Evolutionary conservation across 768 basidiomycete genomes (phyloP).

Genomic region (Asterophora parasitica): DNA sequence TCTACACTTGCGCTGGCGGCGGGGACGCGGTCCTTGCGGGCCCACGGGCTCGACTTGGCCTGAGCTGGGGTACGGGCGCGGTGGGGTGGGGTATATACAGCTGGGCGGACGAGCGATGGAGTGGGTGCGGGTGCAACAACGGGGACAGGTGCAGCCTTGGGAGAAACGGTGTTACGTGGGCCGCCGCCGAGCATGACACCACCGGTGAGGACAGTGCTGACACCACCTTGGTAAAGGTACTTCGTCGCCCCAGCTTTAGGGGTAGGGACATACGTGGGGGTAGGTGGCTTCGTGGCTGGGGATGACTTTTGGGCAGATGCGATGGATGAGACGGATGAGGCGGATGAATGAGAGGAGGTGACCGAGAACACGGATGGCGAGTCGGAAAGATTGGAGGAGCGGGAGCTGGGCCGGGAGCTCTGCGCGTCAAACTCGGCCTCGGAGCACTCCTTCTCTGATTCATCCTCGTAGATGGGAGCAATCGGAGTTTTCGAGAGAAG

Average conservation of each 20-base stretch:
- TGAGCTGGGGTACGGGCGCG: not conserved
- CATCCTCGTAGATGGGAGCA: conserved; percentile 1
- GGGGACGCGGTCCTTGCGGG: not conserved
- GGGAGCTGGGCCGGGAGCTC: conserved; percentile 37
- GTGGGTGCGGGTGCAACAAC: not conserved
- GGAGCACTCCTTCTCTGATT: conserved; percentile 15
- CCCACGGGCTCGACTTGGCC: not conserved
- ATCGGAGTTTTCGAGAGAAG: not conserved
- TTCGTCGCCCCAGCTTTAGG: conserved; percentile 18
- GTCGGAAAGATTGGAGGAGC: conserved; percentile 25
- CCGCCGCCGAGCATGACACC: conserved; percentile 43
- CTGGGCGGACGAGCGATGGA: not conserved
- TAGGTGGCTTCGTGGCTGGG: conserved; percentile 4
- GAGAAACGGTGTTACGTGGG: not conserved
- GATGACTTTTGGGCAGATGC: not conserved
- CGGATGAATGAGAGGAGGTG: not conserved
- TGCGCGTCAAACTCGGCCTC: conserved; percentile 15
- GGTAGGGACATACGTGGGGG: too few relatives aligned
- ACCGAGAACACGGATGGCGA: too few relatives aligned
- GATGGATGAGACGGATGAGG: conserved; percentile 20
- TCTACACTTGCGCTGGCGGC: not conserved
- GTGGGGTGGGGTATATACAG: conserved; percentile 1
- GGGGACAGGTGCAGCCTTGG: not conserved
- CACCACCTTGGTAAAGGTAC: conserved; percentile 39
- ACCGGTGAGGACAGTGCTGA: conserved; percentile 38